A percentile compares a stretch with the other conserved stretches of the same genome.
Conservation (phyloP, 345 rosid genomes). For the Bruguiera parviflora region DNA sequence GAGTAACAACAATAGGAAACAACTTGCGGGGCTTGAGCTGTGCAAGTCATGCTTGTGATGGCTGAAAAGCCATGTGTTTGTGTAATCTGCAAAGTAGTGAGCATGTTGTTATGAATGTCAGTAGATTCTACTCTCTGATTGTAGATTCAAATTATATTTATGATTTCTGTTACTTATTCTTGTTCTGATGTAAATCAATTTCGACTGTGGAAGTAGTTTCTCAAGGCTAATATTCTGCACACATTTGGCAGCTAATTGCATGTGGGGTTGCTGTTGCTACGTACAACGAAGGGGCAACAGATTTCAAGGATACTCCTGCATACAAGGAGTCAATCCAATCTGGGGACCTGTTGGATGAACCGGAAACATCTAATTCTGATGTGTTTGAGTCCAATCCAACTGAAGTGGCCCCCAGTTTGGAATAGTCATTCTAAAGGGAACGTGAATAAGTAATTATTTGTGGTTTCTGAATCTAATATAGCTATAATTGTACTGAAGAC, state of each 20-base stretch:
- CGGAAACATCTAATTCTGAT: slow-evolving; percentile 65
- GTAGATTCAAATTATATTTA: too few species aligned
- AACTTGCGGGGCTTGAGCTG: too few species aligned
- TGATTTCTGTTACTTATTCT: neutral
- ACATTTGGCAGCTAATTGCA: slow-evolving; percentile 55
- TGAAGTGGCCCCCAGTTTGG: slow-evolving; percentile 92
- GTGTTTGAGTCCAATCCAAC: slow-evolving; percentile 98
- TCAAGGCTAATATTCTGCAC: neutral
- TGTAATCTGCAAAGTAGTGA: too few species aligned
- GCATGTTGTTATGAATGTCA: too few species aligned
- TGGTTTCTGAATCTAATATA: slow-evolving; percentile 1
- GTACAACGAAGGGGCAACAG: slow-evolving; percentile 91
- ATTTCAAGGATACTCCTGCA: slow-evolving; percentile 84
- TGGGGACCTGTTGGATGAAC: slow-evolving; percentile 70
- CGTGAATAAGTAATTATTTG: slow-evolving; percentile 7
- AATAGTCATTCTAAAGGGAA: slow-evolving; percentile 30
- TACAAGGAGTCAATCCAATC: slow-evolving; percentile 76
- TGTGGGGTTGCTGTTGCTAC: slow-evolving; percentile 85
- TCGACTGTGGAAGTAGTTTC: neutral
- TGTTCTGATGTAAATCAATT: too few species aligned
- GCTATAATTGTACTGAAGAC: slow-evolving; percentile 3
- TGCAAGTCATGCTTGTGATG: too few species aligned
- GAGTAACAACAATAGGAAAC: too few species aligned
- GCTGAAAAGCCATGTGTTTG: too few species aligned
- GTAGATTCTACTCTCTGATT: too few species aligned